Conservation (phyloP, 352 stramenopile genomes). For the Globisporangium rhizosaccharum region DNA sequence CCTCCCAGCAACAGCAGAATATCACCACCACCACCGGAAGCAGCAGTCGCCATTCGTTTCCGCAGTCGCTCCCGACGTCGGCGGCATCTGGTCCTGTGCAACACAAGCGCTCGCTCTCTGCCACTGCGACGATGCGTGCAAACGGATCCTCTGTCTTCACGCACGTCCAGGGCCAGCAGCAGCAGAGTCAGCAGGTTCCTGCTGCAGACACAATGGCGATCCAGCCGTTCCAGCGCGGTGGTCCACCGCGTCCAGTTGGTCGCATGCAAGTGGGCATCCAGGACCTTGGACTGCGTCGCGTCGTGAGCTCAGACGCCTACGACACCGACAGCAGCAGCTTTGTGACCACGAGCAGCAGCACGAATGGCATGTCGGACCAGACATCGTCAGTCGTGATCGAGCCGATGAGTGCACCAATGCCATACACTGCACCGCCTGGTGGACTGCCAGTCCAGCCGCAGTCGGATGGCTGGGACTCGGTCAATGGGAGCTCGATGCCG, state of each 20-base stretch:
- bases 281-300: conserved; percentile 7
- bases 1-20: no score
- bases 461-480: conserved; percentile 1
- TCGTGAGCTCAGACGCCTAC: conserved; percentile 13
- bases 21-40: no score
- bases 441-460: background rate
- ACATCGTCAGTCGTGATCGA: background rate
- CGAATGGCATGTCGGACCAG: background rate
- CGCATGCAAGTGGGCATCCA: background rate
- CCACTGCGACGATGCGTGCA: no score
- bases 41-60: no score
- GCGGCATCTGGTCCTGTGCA: no score
- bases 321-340: conserved; percentile 7
- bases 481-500: background rate
- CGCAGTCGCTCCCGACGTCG: no score
- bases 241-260: no score
- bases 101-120: no score
- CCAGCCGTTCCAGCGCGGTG: conserved; percentile 8
- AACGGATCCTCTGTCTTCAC: no score
- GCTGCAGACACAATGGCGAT: conserved; percentile 7
- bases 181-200: background rate
- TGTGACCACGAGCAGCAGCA: background rate
- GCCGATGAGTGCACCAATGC: background rate
- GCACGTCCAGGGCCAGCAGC: no score
- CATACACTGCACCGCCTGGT: background rate